Conservation (phyloP, 2,329 filamentous ascomycete genomes). For the Colletotrichum sp. region DNA sequence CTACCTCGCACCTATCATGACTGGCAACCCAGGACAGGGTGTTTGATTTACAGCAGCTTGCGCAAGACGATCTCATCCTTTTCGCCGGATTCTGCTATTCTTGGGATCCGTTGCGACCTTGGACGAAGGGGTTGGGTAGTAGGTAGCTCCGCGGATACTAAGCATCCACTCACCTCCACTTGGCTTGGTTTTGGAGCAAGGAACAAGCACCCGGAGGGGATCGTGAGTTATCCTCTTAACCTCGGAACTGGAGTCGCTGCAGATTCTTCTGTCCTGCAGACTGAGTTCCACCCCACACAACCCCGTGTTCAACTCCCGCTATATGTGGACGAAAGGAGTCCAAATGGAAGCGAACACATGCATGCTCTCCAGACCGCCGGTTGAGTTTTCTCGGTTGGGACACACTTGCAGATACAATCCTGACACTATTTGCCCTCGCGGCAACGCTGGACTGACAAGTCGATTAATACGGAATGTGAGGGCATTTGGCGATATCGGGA, state of each 20-base stretch:
- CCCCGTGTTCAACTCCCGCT: conserved; percentile 14
- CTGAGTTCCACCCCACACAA: conserved; percentile 13
- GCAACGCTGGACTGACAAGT: background rate
- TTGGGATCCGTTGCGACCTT: background rate
- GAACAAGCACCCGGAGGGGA: conserved; percentile 9
- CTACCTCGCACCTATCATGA: background rate
- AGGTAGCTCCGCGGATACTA: background rate
- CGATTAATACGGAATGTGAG: background rate
- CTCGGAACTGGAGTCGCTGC: conserved; percentile 16
- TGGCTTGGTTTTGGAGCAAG: background rate
- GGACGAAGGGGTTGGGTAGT: background rate
- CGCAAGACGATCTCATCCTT: background rate
- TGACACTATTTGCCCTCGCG: background rate
- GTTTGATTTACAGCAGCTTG: background rate
- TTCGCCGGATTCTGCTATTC: background rate
- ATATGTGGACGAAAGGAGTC: conserved; percentile 7
- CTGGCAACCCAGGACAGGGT: background rate
- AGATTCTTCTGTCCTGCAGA: conserved; percentile 22
- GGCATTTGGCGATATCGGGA: background rate
- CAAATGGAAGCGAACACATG: background rate
- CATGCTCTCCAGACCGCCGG: background rate
- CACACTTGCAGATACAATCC: background rate
- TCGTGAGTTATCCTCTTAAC: conserved; percentile 8
- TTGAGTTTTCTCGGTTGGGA: background rate
- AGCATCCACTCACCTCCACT: conserved; percentile 15